phyloP scores from a whole-genome alignment of 2,329 filamentous ascomycete species.

The Colletotrichum truncatum region DNA sequence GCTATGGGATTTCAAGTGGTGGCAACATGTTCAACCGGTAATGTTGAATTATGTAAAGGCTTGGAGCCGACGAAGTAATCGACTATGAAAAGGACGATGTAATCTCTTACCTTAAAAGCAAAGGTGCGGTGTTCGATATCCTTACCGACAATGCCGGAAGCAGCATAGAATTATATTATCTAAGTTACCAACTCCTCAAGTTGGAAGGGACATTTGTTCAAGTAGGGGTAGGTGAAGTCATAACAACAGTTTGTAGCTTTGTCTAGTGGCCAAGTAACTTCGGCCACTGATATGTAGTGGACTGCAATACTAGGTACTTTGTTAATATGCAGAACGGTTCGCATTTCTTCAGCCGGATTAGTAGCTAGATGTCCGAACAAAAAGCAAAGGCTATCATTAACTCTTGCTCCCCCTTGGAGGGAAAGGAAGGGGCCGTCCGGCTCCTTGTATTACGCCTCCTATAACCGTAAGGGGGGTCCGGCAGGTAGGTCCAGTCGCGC shows the following conservation, averaged over 20 bases:
- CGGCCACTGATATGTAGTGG: neutral
- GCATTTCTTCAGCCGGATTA: slow-evolving; percentile 25
- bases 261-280: neutral
- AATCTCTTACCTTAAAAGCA: slow-evolving; percentile 23
- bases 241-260: neutral
- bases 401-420: slow-evolving; percentile 31
- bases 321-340: slow-evolving; percentile 21
- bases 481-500: too few relatives aligned
- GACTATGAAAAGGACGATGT: slow-evolving; percentile 41
- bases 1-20: slow-evolving; percentile 42
- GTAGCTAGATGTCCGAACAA: slow-evolving; percentile 36
- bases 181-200: slow-evolving; percentile 47
- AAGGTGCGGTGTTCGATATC: slow-evolving; percentile 33
- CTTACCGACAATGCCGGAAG: slow-evolving; percentile 38
- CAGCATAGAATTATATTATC: slow-evolving; percentile 32
- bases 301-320: slow-evolving; percentile 11
- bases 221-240: slow-evolving; percentile 55
- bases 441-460: too few relatives aligned
- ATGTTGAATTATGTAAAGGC: slow-evolving; percentile 41
- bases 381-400: slow-evolving; percentile 36
- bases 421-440: too few relatives aligned
- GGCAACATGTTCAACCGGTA: slow-evolving; percentile 43
- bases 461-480: too few relatives aligned
- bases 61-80: slow-evolving; percentile 48
- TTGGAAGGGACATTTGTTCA: slow-evolving; percentile 70